Conservation (phyloP, 2,329 filamentous ascomycete genomes). For the Chaetoscypha palmicola region DNA sequence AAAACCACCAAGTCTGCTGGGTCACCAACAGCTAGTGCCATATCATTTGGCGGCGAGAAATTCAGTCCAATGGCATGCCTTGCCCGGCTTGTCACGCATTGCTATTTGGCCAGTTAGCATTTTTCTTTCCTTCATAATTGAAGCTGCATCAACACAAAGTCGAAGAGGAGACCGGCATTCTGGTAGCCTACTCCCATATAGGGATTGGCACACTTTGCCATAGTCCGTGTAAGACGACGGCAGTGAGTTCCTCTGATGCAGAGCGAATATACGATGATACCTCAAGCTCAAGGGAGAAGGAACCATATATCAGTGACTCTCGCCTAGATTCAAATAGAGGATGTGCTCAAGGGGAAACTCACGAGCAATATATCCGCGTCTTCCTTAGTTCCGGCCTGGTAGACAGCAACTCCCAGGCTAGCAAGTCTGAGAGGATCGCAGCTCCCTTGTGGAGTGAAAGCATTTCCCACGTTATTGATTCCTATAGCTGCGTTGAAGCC, state of each 20-base stretch:
- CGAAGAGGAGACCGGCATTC: too few species aligned
- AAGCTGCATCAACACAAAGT: too few species aligned
- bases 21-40: constrained; percentile 20
- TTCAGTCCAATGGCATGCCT: constrained; percentile 26
- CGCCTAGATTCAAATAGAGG: too few species aligned
- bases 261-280: too few species aligned
- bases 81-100: constrained; percentile 29
- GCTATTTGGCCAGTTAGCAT: constrained; percentile 16
- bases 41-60: constrained; percentile 7
- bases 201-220: too few species aligned
- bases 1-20: constrained; percentile 28
- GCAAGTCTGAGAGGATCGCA: constrained; percentile 60
- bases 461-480: constrained; percentile 68
- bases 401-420: constrained; percentile 56
- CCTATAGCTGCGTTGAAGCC: constrained; percentile 54
- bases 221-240: too few species aligned
- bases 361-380: constrained; percentile 54
- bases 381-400: constrained; percentile 55
- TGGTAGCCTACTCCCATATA: too few species aligned
- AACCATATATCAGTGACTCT: too few species aligned
- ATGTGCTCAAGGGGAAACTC: too few species aligned
- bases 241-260: too few species aligned
- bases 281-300: too few species aligned
- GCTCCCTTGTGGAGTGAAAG: constrained; percentile 63
- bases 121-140: background rate